phyloP scores from a whole-genome alignment of 2,329 filamentous ascomycete species.

The Fusarium cyanostomum region DNA sequence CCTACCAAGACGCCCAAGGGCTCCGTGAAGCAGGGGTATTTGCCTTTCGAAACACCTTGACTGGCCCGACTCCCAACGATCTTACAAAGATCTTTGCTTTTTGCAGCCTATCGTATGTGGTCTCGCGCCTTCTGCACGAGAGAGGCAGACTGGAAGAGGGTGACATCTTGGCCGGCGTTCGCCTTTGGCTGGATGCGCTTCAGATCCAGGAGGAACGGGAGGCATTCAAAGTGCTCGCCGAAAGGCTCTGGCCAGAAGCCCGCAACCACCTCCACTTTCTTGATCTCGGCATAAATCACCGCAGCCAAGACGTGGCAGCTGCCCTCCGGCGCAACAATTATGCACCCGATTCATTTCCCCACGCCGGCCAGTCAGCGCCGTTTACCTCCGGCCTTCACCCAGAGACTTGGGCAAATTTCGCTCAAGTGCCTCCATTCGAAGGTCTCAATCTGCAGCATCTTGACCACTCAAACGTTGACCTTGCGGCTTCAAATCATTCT shows the following conservation, averaged over 20 bases:
- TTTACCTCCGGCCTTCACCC: accelerated
- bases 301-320: accelerated
- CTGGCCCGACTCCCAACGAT: neutral
- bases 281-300: neutral
- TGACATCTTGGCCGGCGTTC: constrained; percentile 22
- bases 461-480: accelerated
- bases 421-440: accelerated
- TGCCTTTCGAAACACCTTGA: constrained; percentile 31
- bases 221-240: constrained; percentile 11
- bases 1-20: constrained; percentile 15
- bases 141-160: neutral
- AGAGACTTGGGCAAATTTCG: accelerated
- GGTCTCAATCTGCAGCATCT: too few species aligned
- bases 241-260: constrained; percentile 31
- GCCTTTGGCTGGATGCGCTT: constrained; percentile 25
- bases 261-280: constrained; percentile 10
- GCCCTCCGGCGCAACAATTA: neutral
- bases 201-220: constrained; percentile 4
- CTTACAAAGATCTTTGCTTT: constrained; percentile 29
- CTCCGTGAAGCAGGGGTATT: constrained; percentile 25
- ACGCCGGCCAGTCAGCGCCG: neutral
- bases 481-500: accelerated
- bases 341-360: accelerated
- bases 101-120: constrained; percentile 32
- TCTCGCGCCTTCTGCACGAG: constrained; percentile 7